phyloP scores from a whole-genome alignment of 345 rosid species.

The Brassica rapa region DNA sequence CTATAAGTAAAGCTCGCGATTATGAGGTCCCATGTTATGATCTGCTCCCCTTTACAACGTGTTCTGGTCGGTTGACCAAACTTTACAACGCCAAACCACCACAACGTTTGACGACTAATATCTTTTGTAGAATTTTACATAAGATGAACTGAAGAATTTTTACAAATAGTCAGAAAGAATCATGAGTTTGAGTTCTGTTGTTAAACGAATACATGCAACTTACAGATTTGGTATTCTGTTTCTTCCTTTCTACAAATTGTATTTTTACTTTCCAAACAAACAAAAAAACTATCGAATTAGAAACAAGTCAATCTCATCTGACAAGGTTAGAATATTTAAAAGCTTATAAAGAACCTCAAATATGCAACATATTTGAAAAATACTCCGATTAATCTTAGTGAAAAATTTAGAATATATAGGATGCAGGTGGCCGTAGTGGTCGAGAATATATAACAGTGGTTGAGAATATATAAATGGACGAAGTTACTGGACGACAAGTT shows the following conservation, averaged over 20 bases:
- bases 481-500: too few species aligned
- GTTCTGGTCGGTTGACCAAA: constrained; percentile 40
- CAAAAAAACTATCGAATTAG: neutral
- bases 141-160: neutral
- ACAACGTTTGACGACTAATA: neutral
- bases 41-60: constrained; percentile 30
- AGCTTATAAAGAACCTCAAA: neutral
- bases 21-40: constrained; percentile 35
- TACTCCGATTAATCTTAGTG: neutral
- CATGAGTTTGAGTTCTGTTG: neutral
- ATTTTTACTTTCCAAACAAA: neutral
- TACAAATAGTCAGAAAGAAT: too few species aligned
- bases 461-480: neutral
- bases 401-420: neutral
- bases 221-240: neutral
- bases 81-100: constrained; percentile 34
- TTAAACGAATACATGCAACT: neutral
- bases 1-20: constrained; percentile 25
- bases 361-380: neutral
- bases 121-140: neutral
- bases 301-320: neutral
- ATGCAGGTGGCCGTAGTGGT: neutral
- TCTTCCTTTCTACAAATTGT: neutral
- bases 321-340: neutral
- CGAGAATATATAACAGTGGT: neutral